A percentile compares a stretch with the other conserved stretches of the same genome.
These are phyloP conservation scores for Verticillium tricorpus DNA, from an alignment of 2,329 filamentous ascomycete genomes.

Conservation along the genomic window DNA sequence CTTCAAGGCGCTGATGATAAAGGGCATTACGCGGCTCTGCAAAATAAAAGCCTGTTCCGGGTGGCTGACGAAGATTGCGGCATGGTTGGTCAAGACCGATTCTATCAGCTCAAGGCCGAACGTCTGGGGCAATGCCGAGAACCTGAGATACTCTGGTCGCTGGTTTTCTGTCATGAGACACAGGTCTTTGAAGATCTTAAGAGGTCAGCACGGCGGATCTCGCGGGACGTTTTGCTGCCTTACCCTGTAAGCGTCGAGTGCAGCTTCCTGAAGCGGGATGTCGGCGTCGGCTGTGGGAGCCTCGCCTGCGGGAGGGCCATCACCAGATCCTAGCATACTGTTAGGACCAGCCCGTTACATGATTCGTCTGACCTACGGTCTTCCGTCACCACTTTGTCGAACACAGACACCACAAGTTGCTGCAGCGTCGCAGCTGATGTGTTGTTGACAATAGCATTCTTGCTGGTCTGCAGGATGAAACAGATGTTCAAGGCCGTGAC, in stretches of 20 bases:
- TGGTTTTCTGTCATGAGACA: constrained; percentile 84
- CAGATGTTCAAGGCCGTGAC: constrained; percentile 85
- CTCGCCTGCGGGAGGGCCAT: constrained; percentile 59
- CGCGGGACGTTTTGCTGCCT: constrained; percentile 12
- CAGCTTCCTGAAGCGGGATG: constrained; percentile 67
- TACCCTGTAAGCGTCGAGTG: constrained; percentile 79
- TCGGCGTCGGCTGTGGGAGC: constrained; percentile 61
- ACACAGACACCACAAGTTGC: constrained; percentile 86
- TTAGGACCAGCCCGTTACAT: constrained; percentile 9
- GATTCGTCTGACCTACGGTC: constrained; percentile 55
- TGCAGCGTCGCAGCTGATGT: constrained; percentile 95
- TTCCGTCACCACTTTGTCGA: constrained; percentile 83
- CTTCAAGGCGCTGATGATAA: constrained; percentile 72
- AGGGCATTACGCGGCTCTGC: constrained; percentile 73
- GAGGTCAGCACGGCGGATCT: constrained; percentile 3
- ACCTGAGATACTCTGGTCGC: constrained; percentile 74
- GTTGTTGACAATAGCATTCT: constrained; percentile 89
- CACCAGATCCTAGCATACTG: constrained; percentile 28
- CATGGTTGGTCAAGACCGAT: constrained; percentile 81
- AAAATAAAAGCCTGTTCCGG: constrained; percentile 78
- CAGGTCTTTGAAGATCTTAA: constrained; percentile 78
- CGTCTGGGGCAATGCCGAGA: constrained; percentile 71
- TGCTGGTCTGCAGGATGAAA: constrained; percentile 84
- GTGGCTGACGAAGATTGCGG: constrained; percentile 72
- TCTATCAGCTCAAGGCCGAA: constrained; percentile 91